Percentiles rank a stretch among this genome's conserved stretches.
phyloP scores from a whole-genome alignment of 2,329 filamentous ascomycete genomes.

The Chaetomiaceae sp. region DNA sequence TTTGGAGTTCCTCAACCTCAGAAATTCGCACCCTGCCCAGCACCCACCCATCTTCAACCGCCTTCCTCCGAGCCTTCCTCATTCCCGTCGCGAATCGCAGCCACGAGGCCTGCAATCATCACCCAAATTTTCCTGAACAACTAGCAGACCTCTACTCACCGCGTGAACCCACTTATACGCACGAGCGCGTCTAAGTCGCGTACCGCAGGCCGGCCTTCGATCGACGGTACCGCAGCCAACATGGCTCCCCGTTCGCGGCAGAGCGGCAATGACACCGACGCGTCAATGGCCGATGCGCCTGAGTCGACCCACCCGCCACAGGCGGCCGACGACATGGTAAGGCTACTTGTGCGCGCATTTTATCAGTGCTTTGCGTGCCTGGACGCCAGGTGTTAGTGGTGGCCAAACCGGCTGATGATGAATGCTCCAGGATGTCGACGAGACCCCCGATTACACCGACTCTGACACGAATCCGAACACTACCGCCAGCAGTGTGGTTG shows the following conservation, averaged over 20 bases:
- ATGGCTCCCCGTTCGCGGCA: slow-evolving; percentile 51
- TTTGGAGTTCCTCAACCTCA: slow-evolving; percentile 27
- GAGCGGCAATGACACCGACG: slow-evolving; percentile 54
- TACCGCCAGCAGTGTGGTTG: slow-evolving; percentile 78
- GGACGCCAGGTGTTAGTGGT: too few relatives aligned
- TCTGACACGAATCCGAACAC: slow-evolving; percentile 65
- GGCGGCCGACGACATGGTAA: slow-evolving; percentile 47
- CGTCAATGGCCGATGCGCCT: slow-evolving; percentile 59
- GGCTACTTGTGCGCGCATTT: not conserved
- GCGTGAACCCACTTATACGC: slow-evolving; percentile 20
- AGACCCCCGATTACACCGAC: slow-evolving; percentile 63
- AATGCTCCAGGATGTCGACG: slow-evolving; percentile 53
- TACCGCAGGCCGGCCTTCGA: slow-evolving; percentile 27
- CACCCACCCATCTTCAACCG: slow-evolving; percentile 26
- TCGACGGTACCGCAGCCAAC: slow-evolving; percentile 37
- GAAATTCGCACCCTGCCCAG: slow-evolving; percentile 26
- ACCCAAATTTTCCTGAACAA: slow-evolving; percentile 12
- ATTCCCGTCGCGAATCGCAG: slow-evolving; percentile 17
- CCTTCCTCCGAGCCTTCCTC: slow-evolving; percentile 12
- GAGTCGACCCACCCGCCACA: slow-evolving; percentile 36
- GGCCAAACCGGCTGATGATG: slow-evolving; percentile 16
- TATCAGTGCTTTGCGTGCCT: not conserved
- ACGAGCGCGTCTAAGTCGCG: slow-evolving; percentile 53
- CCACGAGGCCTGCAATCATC: slow-evolving; percentile 22
- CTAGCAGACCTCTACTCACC: not conserved